A percentile compares a stretch with the other conserved stretches of the same genome.
Evolutionary conservation across 495 filamentous ascomycete genomes (phyloP).

Genomic region (Penicillium salamii): DNA sequence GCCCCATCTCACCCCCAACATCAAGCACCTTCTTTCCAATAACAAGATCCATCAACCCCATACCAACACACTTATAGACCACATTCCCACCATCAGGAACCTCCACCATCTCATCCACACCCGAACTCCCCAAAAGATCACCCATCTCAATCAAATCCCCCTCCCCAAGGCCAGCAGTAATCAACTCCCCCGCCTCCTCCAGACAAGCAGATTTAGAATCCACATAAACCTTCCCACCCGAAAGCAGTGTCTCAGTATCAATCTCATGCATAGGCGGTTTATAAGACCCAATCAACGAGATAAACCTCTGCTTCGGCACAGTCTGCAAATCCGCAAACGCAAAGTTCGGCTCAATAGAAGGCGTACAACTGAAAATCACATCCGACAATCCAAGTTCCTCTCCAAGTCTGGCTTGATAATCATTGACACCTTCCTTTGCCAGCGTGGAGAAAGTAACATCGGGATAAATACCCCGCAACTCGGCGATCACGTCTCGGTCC

Average conservation of each 20-base stretch:
- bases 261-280: conserved; percentile 84
- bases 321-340: conserved; percentile 48
- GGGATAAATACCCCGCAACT: conserved; percentile 27
- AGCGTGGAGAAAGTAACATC: conserved; percentile 20
- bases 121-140: conserved; percentile 64
- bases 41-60: conserved; percentile 49
- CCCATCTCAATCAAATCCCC: conserved; percentile 80
- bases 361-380: conserved; percentile 79
- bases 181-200: conserved; percentile 85
- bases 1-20: conserved; percentile 63
- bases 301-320: conserved; percentile 60
- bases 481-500: conserved; percentile 24
- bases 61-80: conserved; percentile 45
- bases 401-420: conserved; percentile 27
- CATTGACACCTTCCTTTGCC: conserved; percentile 27
- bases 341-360: conserved; percentile 60
- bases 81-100: conserved; percentile 63
- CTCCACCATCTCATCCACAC: conserved; percentile 9
- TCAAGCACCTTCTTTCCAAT: conserved; percentile 68
- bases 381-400: conserved; percentile 45
- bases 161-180: conserved; percentile 63
- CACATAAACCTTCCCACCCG: conserved; percentile 71
- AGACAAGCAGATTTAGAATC: conserved; percentile 78
- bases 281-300: conserved; percentile 82
- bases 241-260: conserved; percentile 71